Evolutionary conservation across 805 yeast genomes (phyloP), one percentile per base, ranked within the genome.

Genomic region (Starmerella stellata): DNA sequence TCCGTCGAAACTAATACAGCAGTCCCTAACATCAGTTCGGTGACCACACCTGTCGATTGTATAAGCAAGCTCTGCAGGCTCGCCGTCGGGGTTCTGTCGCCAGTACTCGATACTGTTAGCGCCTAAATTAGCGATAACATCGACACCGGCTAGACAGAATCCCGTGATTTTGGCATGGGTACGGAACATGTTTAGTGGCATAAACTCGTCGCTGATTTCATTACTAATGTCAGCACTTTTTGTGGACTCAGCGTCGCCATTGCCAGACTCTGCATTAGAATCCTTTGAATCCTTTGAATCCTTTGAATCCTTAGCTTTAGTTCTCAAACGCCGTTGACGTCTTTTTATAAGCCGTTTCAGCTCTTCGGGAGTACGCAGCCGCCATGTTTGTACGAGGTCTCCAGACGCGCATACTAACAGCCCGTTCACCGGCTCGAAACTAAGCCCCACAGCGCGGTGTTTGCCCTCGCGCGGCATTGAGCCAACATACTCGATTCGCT

Each of bases 1-100:
- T 55, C 75, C 72, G 59, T 87, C 95, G 39, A 74, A 71, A 40
- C 93, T 78, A 27, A 90, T 65, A 48, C 82, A 85, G 53, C 81
- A 62, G 4, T 93, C 68, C 50, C 98, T 69, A 21, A 87, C 68
- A 57, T 90, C 99, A 2, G 82, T 73, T 54, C 95, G 72, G 57
- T 85, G 95, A 17, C 98, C 99, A 38, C 70, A 68, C 31, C 73
- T 58, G 36, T 83, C 94, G 18, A 90, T 64, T 2, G 74, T 58
- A 49, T 70, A 70, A 33, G 65, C 59, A 2, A 43, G 42, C 30
- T 45, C 49, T 5, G 47, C 45, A 20, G 35, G 27, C 9, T 35
- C 34, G 8, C 15, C 25, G 19, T 7, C 8, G 11, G 32, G 14
- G 25, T 65, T 60, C 16, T 79, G 57, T 2, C 65, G 53, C 58